phyloP scores from a whole-genome alignment of 495 filamentous ascomycete species.

The Trypethelium eluteriae region DNA sequence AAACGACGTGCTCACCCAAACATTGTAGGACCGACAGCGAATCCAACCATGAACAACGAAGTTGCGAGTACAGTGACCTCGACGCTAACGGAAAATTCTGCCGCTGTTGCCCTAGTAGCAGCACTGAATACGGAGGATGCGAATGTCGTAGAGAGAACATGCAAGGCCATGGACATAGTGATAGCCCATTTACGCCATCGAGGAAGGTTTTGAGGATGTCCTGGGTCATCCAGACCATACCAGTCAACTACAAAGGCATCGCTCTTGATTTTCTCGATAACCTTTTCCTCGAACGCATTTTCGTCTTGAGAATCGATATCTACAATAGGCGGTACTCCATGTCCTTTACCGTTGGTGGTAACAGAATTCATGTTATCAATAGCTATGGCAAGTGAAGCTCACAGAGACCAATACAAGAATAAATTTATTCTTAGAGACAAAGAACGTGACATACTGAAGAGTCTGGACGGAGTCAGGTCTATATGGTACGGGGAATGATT shows the following conservation, averaged over 20 bases:
- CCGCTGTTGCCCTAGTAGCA: slow-evolving; percentile 40
- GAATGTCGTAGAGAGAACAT: slow-evolving; percentile 57
- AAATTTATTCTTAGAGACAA: not conserved
- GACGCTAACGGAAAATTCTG: slow-evolving; percentile 41
- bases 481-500: not conserved
- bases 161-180: slow-evolving; percentile 37
- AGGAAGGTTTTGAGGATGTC: slow-evolving; percentile 29
- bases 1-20: slow-evolving; percentile 13
- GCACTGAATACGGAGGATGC: slow-evolving; percentile 51
- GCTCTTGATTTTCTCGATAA: slow-evolving; percentile 5
- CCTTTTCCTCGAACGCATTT: slow-evolving; percentile 1
- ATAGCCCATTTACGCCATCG: slow-evolving; percentile 26
- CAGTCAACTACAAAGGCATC: slow-evolving; percentile 12
- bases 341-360: not conserved
- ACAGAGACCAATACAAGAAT: not conserved
- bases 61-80: slow-evolving; percentile 47
- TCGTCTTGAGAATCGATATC: slow-evolving; percentile 1
- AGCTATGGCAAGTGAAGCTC: not conserved
- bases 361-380: not conserved
- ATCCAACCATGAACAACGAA: slow-evolving; percentile 44
- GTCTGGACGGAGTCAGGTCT: not conserved
- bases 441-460: not conserved
- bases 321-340: not conserved
- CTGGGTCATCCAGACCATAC: slow-evolving; percentile 21
- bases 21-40: slow-evolving; percentile 10